Evolutionary conservation across 345 rosid genomes (phyloP).

Genomic region (Barbarea vulgaris): DNA sequence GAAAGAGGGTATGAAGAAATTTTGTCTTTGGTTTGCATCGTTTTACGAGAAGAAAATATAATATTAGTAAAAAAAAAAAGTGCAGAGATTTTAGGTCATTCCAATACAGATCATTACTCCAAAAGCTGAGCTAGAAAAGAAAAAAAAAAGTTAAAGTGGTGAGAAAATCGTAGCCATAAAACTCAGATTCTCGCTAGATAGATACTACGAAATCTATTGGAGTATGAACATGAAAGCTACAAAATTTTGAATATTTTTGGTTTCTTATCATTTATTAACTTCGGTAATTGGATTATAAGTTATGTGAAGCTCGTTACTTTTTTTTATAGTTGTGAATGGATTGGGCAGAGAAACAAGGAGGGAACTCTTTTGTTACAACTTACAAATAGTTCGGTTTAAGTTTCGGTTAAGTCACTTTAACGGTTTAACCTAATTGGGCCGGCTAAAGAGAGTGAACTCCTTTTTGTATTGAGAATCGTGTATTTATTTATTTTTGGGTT

Average conservation of each 20-base stretch:
- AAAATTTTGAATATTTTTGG: not conserved
- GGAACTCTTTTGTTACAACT: not conserved
- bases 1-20: conserved; percentile 1
- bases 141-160: conserved; percentile 20
- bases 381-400: conserved; percentile 4
- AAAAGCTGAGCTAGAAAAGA: conserved; percentile 37
- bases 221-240: conserved; percentile 15
- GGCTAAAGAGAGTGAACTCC: not conserved
- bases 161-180: conserved; percentile 27
- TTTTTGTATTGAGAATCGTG: conserved; percentile 1
- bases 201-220: conserved; percentile 8
- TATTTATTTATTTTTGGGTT: not conserved
- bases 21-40: conserved; percentile 39
- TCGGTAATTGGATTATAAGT: conserved; percentile 2
- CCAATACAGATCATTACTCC: conserved; percentile 32
- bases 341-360: not conserved
- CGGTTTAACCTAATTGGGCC: not conserved
- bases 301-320: not conserved
- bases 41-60: conserved; percentile 25
- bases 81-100: conserved; percentile 39
- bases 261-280: not conserved
- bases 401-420: not conserved
- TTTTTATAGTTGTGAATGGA: not conserved
- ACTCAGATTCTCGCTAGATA: conserved; percentile 12
- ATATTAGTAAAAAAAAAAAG: not conserved